Conservation (phyloP, 345 rosid species). For the Carallia pectinifolia region DNA sequence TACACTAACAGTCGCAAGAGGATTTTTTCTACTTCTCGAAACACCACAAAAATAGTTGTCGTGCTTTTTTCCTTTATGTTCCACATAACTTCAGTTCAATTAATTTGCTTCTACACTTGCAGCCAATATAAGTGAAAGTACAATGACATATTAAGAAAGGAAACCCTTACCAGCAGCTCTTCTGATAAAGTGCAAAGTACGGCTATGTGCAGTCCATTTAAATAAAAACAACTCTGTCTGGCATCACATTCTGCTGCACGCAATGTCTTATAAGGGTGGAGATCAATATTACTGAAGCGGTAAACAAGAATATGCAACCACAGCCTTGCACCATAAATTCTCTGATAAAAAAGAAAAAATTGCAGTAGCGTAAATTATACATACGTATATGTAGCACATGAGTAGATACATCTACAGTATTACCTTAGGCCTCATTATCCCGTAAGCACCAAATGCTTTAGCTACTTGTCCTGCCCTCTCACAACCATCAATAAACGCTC, state of each 20-base stretch:
- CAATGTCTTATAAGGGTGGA: constrained; percentile 45
- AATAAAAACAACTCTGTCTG: constrained; percentile 78
- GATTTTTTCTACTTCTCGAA: no score
- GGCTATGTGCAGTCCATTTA: no score
- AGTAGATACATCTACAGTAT: constrained; percentile 1
- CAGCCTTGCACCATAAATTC: constrained; percentile 7
- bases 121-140: background rate
- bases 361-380: background rate
- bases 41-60: no score
- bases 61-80: no score
- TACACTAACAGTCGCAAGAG: no score
- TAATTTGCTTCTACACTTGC: no score
- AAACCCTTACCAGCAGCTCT: constrained; percentile 61
- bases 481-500: constrained; percentile 65
- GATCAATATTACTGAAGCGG: constrained; percentile 23
- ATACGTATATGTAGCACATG: background rate
- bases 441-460: constrained; percentile 98
- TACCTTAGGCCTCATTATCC: constrained; percentile 96
- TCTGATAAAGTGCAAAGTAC: no score
- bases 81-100: no score
- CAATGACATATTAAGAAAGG: background rate
- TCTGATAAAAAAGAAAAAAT: constrained; percentile 6
- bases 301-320: constrained; percentile 15
- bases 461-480: constrained; percentile 68
- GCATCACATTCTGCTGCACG: constrained; percentile 92